Evolutionary conservation across 768 basidiomycete species (phyloP).

Genomic region (Trametes punicea): DNA sequence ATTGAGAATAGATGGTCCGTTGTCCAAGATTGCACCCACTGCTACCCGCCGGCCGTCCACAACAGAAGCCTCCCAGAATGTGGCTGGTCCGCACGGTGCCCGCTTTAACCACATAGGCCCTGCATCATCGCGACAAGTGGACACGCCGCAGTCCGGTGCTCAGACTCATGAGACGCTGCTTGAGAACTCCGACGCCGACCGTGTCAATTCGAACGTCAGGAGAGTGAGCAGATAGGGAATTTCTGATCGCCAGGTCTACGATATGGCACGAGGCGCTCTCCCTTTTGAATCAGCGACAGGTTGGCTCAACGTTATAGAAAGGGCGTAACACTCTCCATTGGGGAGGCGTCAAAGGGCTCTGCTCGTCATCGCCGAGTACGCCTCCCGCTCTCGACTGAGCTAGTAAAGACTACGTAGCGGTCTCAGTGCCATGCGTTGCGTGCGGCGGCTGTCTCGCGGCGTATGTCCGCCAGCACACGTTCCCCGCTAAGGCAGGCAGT

Average conservation of each 20-base stretch:
- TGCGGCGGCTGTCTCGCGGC: background rate
- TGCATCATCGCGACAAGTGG: slow-evolving; percentile 2
- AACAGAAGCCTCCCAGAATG: background rate
- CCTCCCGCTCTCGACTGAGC: background rate
- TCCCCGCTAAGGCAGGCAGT: slow-evolving; percentile 4
- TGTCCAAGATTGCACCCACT: too few relatives aligned
- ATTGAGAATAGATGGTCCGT: too few relatives aligned
- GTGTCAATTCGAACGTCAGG: background rate
- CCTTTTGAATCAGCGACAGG: too few relatives aligned
- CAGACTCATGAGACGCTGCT: background rate
- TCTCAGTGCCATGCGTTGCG: slow-evolving; percentile 1
- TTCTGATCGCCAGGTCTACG: slow-evolving; percentile 10
- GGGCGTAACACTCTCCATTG: background rate
- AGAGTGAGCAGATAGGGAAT: background rate
- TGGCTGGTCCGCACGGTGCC: background rate
- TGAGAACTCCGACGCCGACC: slow-evolving; percentile 1
- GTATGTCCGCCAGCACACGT: background rate
- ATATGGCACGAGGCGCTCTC: slow-evolving; percentile 6
- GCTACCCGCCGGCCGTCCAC: background rate
- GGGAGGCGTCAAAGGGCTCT: background rate
- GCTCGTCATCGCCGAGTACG: background rate
- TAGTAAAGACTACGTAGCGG: slow-evolving; percentile 12
- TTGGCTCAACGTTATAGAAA: background rate
- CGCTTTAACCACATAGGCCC: background rate
- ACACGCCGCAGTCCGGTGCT: background rate